Base-by-base conservation (phyloP, 2,329 filamentous ascomycete genomes). In the Colletotrichum nymphaeae region DNA sequence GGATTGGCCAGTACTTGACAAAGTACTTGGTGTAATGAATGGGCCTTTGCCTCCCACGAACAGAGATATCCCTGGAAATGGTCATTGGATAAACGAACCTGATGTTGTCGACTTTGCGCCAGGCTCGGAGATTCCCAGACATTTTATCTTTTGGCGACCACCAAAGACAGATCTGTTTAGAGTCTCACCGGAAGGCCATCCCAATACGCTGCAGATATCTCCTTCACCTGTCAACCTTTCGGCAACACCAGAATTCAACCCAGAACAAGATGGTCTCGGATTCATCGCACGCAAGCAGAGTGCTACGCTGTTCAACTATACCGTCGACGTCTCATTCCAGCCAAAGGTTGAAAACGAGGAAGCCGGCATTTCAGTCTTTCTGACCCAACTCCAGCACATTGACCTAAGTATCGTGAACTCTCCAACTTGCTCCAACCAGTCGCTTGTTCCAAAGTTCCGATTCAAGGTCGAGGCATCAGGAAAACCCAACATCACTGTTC, bases 231-330 rank as follows among this genome's bases (percentile, higher is more conserved):
- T 67, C 55, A 78, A 78, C 59, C 74, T 78, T 0, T 76, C 77
- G 1, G 77, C 74, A 1, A 66, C 63, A 7, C 68, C 72, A 3
- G 59, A 56, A 11, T 82, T 86, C 16, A 86, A 89, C 71, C 84
- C 85, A 0, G 84, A 87, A 67, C 85, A 86, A 3, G 74, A 72
- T 19, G 69, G 69, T 1, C 75, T 71, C 79, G 78, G 88, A 0
- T 89, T 91, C 65, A 81, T 92, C 22, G 86, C 85, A 0, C 83
- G 87, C 2, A 83, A 88, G 4, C 89, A 91, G 76, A 87, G 86
- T 11, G 85, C 91, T 74, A 88, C 88, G 0, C 79, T 89, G 1
- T 91, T 91, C 78, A 85, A 81, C 0, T 91, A 84, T 77, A 83
- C 80, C 64, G 83, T 88, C 8, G 82, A 87, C 72, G 62, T 91